A percentile compares a stretch with the other conserved stretches of the same genome.
Conservation (phyloP, 2,329 filamentous ascomycete genomes). For the Ophiobolus disseminans region DNA sequence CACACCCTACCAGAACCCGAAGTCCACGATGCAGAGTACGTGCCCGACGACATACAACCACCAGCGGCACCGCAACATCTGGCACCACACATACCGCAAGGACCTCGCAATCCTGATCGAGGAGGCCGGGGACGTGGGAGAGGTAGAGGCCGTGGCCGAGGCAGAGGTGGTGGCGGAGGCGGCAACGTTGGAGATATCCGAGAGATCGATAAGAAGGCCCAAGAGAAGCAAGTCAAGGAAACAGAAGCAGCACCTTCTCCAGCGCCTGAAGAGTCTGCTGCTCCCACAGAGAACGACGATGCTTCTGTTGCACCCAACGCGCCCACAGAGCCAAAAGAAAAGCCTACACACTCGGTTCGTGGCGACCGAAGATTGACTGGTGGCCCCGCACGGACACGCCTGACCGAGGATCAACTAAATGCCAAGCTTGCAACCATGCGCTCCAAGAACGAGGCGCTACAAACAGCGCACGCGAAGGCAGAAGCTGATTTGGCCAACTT, state of each 20-base stretch:
- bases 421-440: conserved; percentile 67
- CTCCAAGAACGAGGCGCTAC: conserved; percentile 66
- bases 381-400: conserved; percentile 44
- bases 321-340: conserved; percentile 32
- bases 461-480: conserved; percentile 68
- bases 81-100: conserved; percentile 33
- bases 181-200: conserved; percentile 22
- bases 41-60: conserved; percentile 26
- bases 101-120: conserved; percentile 36
- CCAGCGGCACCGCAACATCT: conserved; percentile 28
- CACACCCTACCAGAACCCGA: conserved; percentile 30
- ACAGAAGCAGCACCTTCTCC: conserved; percentile 28
- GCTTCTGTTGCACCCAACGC: conserved; percentile 20
- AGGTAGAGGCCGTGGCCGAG: conserved; percentile 34
- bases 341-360: conserved; percentile 37
- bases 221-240: conserved; percentile 26
- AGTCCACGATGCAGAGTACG: conserved; percentile 26
- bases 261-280: conserved; percentile 13
- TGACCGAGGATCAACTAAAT: conserved; percentile 69
- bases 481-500: conserved; percentile 72
- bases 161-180: conserved; percentile 27
- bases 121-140: conserved; percentile 36
- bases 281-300: conserved; percentile 17
- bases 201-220: conserved; percentile 19
- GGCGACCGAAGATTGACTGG: conserved; percentile 45